A percentile compares a stretch with the other conserved stretches of the same genome.
Conservation (phyloP, 2,329 filamentous ascomycete genomes). For the Paraphaeosphaeria sporulosa region DNA sequence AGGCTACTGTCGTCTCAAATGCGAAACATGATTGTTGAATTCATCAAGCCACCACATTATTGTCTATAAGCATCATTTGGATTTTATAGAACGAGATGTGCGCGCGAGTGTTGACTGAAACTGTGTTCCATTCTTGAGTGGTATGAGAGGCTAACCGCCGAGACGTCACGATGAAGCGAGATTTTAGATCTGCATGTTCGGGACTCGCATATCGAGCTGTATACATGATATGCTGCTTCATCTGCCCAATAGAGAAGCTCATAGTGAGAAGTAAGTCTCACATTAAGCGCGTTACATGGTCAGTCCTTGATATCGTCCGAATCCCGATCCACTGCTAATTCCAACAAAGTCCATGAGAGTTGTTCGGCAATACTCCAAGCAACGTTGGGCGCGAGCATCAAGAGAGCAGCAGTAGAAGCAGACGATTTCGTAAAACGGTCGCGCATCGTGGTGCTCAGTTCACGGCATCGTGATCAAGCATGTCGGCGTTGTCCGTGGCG, state of each 20-base stretch:
- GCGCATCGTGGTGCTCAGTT: background rate
- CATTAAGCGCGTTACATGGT: background rate
- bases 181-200: background rate
- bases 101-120: background rate
- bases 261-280: background rate
- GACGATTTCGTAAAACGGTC: background rate
- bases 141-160: background rate
- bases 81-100: no score
- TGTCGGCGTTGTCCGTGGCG: slow-evolving; percentile 1
- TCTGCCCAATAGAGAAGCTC: background rate
- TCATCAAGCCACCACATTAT: no score
- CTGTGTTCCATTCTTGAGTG: background rate
- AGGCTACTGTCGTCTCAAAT: no score
- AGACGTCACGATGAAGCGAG: background rate
- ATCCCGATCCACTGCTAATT: background rate
- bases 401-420: background rate
- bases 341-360: background rate
- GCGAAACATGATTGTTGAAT: no score
- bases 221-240: background rate
- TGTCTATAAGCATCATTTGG: no score
- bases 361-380: background rate
- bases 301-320: background rate
- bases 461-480: slow-evolving; percentile 8
- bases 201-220: background rate
- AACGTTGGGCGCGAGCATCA: background rate